Evolutionary conservation across 2,329 filamentous ascomycete species (phyloP).

Genomic region (Claviceps purpurea): DNA sequence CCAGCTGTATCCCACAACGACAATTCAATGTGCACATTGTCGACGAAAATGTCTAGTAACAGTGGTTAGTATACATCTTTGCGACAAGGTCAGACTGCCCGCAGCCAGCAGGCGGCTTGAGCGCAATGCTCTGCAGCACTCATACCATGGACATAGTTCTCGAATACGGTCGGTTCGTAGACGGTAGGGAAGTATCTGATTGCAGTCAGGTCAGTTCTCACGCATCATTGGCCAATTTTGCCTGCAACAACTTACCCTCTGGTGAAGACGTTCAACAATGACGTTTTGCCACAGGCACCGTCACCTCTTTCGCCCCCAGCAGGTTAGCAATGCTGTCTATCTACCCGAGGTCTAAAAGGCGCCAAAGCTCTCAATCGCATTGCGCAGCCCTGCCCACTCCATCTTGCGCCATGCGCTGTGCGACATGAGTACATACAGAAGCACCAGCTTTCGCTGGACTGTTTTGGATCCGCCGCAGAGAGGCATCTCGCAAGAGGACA

Average conservation of each 20-base stretch:
- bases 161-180: conserved; percentile 96
- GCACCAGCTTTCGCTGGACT: conserved; percentile 89
- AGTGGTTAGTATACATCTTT: background rate
- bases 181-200: conserved; percentile 88
- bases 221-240: background rate
- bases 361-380: background rate
- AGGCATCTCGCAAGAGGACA: conserved; percentile 9
- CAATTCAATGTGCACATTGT: conserved; percentile 91
- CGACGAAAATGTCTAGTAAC: conserved; percentile 81
- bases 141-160: conserved; percentile 96
- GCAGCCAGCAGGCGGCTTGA: background rate
- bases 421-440: conserved; percentile 44
- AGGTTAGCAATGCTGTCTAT: background rate
- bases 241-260: conserved; percentile 54
- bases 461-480: conserved; percentile 64
- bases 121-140: background rate
- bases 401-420: background rate
- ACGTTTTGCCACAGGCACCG: conserved; percentile 95
- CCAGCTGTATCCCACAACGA: conserved; percentile 97
- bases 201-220: background rate
- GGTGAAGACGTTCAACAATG: conserved; percentile 93
- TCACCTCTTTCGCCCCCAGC: conserved; percentile 54
- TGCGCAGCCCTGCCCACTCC: background rate
- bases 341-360: background rate
- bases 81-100: background rate